Base-by-base conservation (phyloP, 2,329 filamentous ascomycete genomes). In the Penicillium aurantiogriseum region DNA sequence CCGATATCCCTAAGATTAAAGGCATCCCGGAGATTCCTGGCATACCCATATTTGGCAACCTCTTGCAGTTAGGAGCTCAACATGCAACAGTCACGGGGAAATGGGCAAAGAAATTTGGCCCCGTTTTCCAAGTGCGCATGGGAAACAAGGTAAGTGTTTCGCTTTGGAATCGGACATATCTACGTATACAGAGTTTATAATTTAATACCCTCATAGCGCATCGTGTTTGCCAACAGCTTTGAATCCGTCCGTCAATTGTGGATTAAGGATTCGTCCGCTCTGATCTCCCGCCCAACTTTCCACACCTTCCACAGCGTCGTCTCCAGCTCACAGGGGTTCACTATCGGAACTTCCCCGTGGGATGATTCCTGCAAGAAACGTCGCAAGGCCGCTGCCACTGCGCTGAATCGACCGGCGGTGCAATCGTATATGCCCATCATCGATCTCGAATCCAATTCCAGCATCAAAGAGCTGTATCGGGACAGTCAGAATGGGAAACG, bases 301-400 rank as follows among this genome's bases (percentile, higher is more conserved):
- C 89, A 93, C 73, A 93, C 90, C 0, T 93, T 92, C 73, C 90
- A 92, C 74, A 89, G 83, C 5, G 87, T 92, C 4, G 87, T 92
- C 3, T 91, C 89, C 1, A 85, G 81, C 35, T 90, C 88, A 0
- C 88, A 91, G 64, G 89, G 89, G 6, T 89, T 91, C 73, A 93
- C 90, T 0, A 91, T 94, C 59, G 90, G 90, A 1, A 91, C 90
- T 0, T 92, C 89, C 0, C 90, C 90, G 0, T 94, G 90, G 88
- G 89, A 92, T 60, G 89, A 91, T 50, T 90, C 86, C 2, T 91
- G 88, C 76, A 93, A 92, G 73, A 79, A 81, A 25, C 83, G 89
- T 10, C 84, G 90, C 61, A 92, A 91, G 77, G 89, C 88, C 0
- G 90, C 89, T 1, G 89, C 88, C 4, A 91, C 89, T 0, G 89